Percentiles rank a stretch among this genome's conserved stretches.
Conservation (phyloP, 176 grass and related monocot genomes). For the Carex parvula region DNA sequence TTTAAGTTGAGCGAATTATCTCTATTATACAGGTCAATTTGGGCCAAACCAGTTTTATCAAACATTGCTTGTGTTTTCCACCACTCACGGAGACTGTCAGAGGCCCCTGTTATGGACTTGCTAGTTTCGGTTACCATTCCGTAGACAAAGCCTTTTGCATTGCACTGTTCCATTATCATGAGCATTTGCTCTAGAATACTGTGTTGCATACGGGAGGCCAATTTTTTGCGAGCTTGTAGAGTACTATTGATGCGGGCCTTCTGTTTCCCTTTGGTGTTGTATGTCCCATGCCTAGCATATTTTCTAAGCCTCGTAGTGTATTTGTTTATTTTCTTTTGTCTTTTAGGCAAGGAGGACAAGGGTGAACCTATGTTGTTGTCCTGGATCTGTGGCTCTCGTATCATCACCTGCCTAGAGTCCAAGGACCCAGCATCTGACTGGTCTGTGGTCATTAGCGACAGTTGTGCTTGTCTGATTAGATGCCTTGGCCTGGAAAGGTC, state of each 20-base stretch:
- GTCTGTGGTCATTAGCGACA: not conserved
- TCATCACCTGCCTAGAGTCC: not conserved
- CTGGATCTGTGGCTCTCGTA: not conserved
- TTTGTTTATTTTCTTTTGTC: not conserved
- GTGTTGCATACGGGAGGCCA: not conserved
- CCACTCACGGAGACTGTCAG: constrained; percentile 66
- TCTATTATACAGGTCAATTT: not conserved
- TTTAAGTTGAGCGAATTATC: not conserved
- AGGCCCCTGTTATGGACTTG: constrained; percentile 62
- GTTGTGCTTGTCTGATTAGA: not conserved
- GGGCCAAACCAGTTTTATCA: not conserved
- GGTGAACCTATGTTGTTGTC: not conserved
- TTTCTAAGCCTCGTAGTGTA: not conserved
- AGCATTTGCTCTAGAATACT: not conserved
- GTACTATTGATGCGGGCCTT: not conserved
- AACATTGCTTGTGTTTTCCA: constrained; percentile 31
- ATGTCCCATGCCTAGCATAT: not conserved
- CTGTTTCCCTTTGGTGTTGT: not conserved
- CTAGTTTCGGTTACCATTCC: constrained; percentile 51
- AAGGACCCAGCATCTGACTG: not conserved
- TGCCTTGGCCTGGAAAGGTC: not conserved
- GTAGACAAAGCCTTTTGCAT: not conserved
- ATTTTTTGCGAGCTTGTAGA: not conserved
- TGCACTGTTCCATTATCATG: not conserved
- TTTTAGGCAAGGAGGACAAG: not conserved